phyloP scores from a whole-genome alignment of 768 basidiomycete species.

The Crepidotus variabilis region DNA sequence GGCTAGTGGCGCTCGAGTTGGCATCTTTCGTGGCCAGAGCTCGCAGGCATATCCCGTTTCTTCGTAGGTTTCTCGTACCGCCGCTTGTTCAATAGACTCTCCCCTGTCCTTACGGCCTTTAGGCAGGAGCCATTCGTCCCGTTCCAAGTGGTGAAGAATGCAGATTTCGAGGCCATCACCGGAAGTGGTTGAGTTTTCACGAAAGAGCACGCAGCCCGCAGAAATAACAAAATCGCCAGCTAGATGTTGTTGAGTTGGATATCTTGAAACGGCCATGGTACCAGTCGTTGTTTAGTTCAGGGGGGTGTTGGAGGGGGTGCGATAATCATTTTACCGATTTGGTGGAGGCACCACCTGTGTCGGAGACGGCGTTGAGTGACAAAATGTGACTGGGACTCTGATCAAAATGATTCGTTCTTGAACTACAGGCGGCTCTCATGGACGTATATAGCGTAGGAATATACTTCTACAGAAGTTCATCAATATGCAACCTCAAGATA shows the following conservation, averaged over 20 bases:
- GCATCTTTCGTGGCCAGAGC: slow-evolving; percentile 45
- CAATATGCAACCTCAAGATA: too few relatives aligned
- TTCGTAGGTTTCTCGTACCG: slow-evolving; percentile 60
- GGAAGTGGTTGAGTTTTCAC: slow-evolving; percentile 8
- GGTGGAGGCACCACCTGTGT: neutral
- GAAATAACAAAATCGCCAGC: slow-evolving; percentile 35
- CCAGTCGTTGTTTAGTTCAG: neutral
- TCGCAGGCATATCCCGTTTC: slow-evolving; percentile 60
- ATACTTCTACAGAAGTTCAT: too few relatives aligned
- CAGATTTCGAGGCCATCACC: slow-evolving; percentile 31
- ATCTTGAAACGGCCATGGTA: slow-evolving; percentile 16
- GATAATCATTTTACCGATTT: neutral
- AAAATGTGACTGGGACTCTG: neutral
- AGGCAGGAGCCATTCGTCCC: slow-evolving; percentile 41
- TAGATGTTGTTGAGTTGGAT: slow-evolving; percentile 21
- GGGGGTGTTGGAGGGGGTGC: neutral
- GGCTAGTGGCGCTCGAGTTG: slow-evolving; percentile 50
- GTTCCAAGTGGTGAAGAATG: slow-evolving; percentile 28
- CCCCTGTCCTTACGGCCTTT: slow-evolving; percentile 61
- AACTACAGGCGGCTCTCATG: too few relatives aligned
- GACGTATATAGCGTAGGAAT: too few relatives aligned
- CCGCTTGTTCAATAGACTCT: slow-evolving; percentile 47
- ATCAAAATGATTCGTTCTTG: too few relatives aligned
- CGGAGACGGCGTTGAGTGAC: neutral
- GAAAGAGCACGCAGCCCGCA: slow-evolving; percentile 39